These are phyloP conservation scores for Lentinula boryana DNA, from an alignment of 768 basidiomycete genomes.

Conservation along the genomic window DNA sequence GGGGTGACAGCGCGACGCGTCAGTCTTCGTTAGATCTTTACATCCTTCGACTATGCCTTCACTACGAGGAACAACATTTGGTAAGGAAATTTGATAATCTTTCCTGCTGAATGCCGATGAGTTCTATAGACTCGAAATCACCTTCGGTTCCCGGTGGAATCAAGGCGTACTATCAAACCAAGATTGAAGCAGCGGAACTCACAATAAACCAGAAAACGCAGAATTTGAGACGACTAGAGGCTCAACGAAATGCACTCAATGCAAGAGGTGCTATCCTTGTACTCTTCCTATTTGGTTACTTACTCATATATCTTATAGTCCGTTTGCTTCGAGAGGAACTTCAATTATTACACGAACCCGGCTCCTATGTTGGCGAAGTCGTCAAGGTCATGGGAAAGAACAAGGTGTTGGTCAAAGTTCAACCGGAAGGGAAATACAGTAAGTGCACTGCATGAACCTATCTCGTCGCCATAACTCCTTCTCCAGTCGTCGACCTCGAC, in stretches of 20 bases:
- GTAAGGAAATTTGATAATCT: not conserved
- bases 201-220: slow-evolving; percentile 95
- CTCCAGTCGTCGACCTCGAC: slow-evolving; percentile 88
- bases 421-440: slow-evolving; percentile 99
- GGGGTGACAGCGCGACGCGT: not conserved
- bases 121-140: not conserved
- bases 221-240: slow-evolving; percentile 80
- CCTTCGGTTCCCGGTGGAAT: slow-evolving; percentile 48
- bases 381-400: slow-evolving; percentile 99
- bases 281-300: not conserved
- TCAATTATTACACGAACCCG: slow-evolving; percentile 89
- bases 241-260: slow-evolving; percentile 95
- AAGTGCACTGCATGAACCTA: slow-evolving; percentile 22
- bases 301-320: slow-evolving; percentile 39
- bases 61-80: not conserved
- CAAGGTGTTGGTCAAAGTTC: slow-evolving; percentile 96
- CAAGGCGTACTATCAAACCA: slow-evolving; percentile 91
- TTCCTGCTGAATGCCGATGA: not conserved
- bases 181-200: slow-evolving; percentile 90
- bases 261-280: slow-evolving; percentile 63
- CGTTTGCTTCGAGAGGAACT: slow-evolving; percentile 87
- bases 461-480: not conserved
- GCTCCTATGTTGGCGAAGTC: slow-evolving; percentile 96
- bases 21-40: too few species aligned
- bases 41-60: not conserved